Conservation (phyloP, 306 rosid species). For the Dalbergia cultrata region DNA sequence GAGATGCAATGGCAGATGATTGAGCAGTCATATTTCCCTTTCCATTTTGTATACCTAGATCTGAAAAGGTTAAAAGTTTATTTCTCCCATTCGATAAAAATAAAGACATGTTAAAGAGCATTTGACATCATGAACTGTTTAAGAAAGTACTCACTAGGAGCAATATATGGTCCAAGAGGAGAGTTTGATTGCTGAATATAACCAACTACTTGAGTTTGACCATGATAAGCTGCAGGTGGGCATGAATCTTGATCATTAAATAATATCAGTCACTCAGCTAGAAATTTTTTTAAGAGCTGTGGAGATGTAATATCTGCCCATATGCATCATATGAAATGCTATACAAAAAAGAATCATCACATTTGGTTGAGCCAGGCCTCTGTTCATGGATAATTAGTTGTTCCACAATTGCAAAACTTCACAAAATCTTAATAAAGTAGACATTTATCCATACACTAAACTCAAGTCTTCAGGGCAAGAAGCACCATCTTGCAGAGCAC, state of each 20-base stretch:
- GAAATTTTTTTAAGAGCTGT: conserved; percentile 14
- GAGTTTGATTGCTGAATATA: conserved; percentile 43
- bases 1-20: conserved; percentile 37
- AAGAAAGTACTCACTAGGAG: conserved; percentile 40
- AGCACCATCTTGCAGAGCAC: conserved; percentile 16
- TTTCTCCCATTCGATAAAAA: conserved; percentile 22
- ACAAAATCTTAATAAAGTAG: background rate
- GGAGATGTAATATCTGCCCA: background rate
- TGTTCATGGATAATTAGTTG: background rate
- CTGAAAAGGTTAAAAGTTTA: conserved; percentile 29
- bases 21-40: conserved; percentile 37
- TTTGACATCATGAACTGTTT: conserved; percentile 24
- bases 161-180: conserved; percentile 17
- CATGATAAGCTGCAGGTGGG: conserved; percentile 34
- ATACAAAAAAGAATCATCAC: conserved; percentile 8
- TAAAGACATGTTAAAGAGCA: background rate
- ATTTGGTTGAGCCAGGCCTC: conserved; percentile 15
- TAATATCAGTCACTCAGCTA: conserved; percentile 13
- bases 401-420: conserved; percentile 2
- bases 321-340: conserved; percentile 34
- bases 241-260: conserved; percentile 32
- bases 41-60: conserved; percentile 37
- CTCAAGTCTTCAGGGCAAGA: background rate
- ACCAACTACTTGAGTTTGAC: conserved; percentile 44
- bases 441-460: conserved; percentile 1